phyloP scores from a whole-genome alignment of 2,329 filamentous ascomycete genomes.

The Aureobasidium pullulans region DNA sequence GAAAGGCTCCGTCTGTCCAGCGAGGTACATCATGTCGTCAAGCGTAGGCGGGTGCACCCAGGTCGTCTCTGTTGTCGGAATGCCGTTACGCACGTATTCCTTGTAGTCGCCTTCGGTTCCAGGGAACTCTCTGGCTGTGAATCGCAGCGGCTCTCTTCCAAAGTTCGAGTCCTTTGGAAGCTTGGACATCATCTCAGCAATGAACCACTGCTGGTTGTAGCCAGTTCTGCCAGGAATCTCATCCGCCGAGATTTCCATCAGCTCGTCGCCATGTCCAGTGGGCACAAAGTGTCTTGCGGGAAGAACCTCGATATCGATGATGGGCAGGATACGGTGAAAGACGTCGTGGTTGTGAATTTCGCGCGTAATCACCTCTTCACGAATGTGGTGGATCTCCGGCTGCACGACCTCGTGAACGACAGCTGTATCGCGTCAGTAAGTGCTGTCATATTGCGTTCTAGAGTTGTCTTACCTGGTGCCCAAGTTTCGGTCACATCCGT shows the following conservation, averaged over 20 bases:
- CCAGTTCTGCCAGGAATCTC: slow-evolving; percentile 29
- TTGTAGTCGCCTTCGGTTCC: slow-evolving; percentile 34
- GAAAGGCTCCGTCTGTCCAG: slow-evolving; percentile 29
- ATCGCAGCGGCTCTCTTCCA: slow-evolving; percentile 19
- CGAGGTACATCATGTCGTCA: slow-evolving; percentile 26
- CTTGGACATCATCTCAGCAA: slow-evolving; percentile 26
- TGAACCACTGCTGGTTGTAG: slow-evolving; percentile 24
- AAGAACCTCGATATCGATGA: slow-evolving; percentile 46
- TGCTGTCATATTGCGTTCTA: neutral
- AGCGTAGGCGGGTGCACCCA: slow-evolving; percentile 40
- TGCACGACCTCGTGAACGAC: slow-evolving; percentile 45
- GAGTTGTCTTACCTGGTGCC: slow-evolving; percentile 30
- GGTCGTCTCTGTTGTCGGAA: slow-evolving; percentile 36
- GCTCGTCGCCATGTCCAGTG: slow-evolving; percentile 24
- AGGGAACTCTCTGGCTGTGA: slow-evolving; percentile 30
- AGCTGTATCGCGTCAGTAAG: slow-evolving; percentile 25
- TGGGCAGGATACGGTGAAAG: slow-evolving; percentile 46
- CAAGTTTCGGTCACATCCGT: slow-evolving; percentile 29
- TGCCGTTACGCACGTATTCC: slow-evolving; percentile 34
- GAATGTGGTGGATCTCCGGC: slow-evolving; percentile 38
- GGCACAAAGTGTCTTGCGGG: slow-evolving; percentile 47
- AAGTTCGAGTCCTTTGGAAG: slow-evolving; percentile 18
- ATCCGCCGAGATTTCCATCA: slow-evolving; percentile 41
- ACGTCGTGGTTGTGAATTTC: slow-evolving; percentile 50
- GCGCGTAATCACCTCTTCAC: slow-evolving; percentile 41